Conservation (phyloP, 139 green algal genomes). For the Zygnema circumcarinatum region DNA sequence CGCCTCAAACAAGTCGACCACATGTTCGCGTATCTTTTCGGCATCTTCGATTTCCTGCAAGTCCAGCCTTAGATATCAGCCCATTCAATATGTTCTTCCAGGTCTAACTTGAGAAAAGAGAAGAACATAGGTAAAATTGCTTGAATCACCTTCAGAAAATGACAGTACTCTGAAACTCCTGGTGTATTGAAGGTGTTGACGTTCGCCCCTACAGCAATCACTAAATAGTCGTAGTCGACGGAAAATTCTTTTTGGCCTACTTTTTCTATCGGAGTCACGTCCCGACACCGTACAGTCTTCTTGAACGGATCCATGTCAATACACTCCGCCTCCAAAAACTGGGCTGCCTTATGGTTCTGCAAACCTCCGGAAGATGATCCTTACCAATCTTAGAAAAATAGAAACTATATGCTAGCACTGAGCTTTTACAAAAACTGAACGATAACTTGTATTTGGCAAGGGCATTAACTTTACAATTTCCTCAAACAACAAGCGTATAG, state of each 20-base stretch:
- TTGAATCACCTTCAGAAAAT: conserved; percentile 79
- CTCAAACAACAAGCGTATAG: not conserved
- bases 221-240: conserved; percentile 78
- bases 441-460: no score
- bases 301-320: conserved; percentile 77
- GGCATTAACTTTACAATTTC: no score
- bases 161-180: conserved; percentile 78
- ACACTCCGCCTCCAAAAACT: conserved; percentile 86
- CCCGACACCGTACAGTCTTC: conserved; percentile 61
- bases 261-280: not conserved
- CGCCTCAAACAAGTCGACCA: conserved; percentile 74
- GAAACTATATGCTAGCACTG: no score
- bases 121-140: not conserved
- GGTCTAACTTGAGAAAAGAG: not conserved
- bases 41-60: conserved; percentile 51
- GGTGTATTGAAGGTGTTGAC: conserved; percentile 79
- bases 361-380: not conserved
- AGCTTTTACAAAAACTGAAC: no score
- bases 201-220: conserved; percentile 79
- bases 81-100: not conserved
- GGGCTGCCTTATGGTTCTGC: conserved; percentile 22
- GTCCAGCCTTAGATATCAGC: not conserved
- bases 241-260: conserved; percentile 62
- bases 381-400: not conserved
- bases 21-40: conserved; percentile 26